phyloP scores from a whole-genome alignment of 768 basidiomycete species.

The Suillus subluteus region DNA sequence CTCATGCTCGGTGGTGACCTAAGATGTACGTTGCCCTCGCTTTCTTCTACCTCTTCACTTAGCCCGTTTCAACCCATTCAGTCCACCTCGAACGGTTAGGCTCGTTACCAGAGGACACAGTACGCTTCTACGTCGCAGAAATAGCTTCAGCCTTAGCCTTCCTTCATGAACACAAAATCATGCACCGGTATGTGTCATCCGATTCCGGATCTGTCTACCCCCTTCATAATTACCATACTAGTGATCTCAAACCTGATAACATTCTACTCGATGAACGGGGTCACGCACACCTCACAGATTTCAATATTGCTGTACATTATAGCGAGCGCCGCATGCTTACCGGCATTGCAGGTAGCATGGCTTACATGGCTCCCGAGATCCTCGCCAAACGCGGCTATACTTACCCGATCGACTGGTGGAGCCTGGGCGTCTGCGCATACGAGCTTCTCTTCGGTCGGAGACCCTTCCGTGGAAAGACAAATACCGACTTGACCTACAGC shows the following conservation, averaged over 20 bases:
- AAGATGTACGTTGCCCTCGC: conserved; percentile 65
- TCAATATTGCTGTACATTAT: conserved; percentile 98
- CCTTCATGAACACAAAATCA: conserved; percentile 91
- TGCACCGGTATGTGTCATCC: conserved; percentile 76
- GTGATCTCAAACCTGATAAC: conserved; percentile 97
- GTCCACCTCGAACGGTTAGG: conserved; percentile 89
- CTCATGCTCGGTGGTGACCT: conserved; percentile 96
- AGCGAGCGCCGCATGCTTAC: conserved; percentile 82
- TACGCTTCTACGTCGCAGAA: conserved; percentile 90
- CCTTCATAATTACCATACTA: conserved; percentile 29
- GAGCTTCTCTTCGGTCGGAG: conserved; percentile 91
- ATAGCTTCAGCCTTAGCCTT: conserved; percentile 86
- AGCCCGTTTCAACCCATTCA: conserved; percentile 30
- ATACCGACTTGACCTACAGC: conserved; percentile 89
- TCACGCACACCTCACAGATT: conserved; percentile 96
- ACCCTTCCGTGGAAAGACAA: conserved; percentile 93
- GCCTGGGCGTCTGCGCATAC: conserved; percentile 90
- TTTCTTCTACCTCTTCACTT: not conserved
- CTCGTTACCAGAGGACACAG: conserved; percentile 72
- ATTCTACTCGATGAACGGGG: conserved; percentile 95
- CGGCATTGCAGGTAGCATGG: conserved; percentile 97
- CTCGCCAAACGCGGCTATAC: conserved; percentile 93
- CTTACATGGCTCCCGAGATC: conserved; percentile 96
- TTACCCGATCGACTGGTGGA: conserved; percentile 96
- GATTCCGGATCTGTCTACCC: not conserved